Base-by-base conservation (phyloP, 495 filamentous ascomycete species). In the Haplographium delicatum region DNA sequence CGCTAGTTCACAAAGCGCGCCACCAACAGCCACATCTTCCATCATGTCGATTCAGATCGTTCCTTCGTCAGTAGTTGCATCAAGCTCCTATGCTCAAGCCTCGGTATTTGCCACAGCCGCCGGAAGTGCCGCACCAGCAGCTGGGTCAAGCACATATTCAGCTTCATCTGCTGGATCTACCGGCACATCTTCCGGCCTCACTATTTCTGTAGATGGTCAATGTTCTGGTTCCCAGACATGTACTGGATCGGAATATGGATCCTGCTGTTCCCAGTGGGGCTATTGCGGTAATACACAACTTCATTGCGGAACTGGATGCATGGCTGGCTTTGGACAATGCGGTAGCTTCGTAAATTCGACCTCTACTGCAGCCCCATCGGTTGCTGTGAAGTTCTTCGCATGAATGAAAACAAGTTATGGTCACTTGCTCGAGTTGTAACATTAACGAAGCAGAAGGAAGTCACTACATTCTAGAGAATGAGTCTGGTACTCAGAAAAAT, bases 241-340 rank as follows among this genome's bases (percentile, higher is more conserved):
- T 38, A 19, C 23, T 4, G 46, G 38, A n/a, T 37, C 41, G 10
- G 19, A 1, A 5, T 43, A 26, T 31, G 47, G 46, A 0, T 10
- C 3, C 1, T 56, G 53, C n/a, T 56, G 53, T 16, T 50, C 47
- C 1, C 16, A 44, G 15, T 50, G 15, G 5, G 53, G 53, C 2
- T 56, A 31, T 20, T 56, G 53, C 23, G 53, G 53, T 16, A 22
- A n/a, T 18, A 50, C 45, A 24, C 5, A 31, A 11, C 8, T 25
- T n/a, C 50, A 47, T 31, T 50, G 47, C 19, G 52, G 47, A 4
- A 43, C 23, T 24, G 57, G 57, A 23, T 60, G 57, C 30, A 19
- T 22, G 25, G 22, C 35, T 38, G 42, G 3, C 2, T 51, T 49
- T 39, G 57, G 57, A 22, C 10, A 49, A 13, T 58, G 55, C n/a